A percentile compares a stretch with the other conserved stretches of the same genome.
Evolutionary conservation across 495 filamentous ascomycete species (phyloP).

Genomic region (Annulohypoxylon nitens): DNA sequence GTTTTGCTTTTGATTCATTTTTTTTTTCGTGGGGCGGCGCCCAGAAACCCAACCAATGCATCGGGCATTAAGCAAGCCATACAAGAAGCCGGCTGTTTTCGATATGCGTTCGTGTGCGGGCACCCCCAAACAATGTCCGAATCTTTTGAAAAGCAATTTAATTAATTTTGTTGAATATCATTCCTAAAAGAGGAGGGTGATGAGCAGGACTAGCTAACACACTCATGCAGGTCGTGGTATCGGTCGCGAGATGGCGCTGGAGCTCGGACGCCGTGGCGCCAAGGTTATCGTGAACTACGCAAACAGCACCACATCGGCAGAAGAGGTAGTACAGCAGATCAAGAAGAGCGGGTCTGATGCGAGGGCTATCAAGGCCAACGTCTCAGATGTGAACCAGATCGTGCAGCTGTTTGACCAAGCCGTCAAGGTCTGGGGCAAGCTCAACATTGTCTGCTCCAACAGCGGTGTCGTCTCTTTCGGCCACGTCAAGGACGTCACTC

Average conservation of each 20-base stretch:
- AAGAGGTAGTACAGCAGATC: conserved; percentile 70
- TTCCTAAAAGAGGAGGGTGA: conserved; percentile 14
- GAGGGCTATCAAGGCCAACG: conserved; percentile 80
- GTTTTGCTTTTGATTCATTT: conserved; percentile 50
- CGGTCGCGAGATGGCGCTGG: conserved; percentile 79
- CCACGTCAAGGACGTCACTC: conserved; percentile 75
- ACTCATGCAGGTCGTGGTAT: conserved; percentile 72
- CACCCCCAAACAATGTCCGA: conserved; percentile 40
- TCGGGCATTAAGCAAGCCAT: not conserved
- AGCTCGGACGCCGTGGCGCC: conserved; percentile 78
- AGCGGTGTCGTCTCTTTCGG: conserved; percentile 74
- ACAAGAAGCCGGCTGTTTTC: conserved; percentile 23
- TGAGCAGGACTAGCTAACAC: conserved; percentile 25
- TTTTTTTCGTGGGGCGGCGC: not conserved
- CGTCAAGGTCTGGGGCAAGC: conserved; percentile 73
- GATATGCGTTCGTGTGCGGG: conserved; percentile 17
- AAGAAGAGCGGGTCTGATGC: conserved; percentile 67
- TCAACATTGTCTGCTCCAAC: conserved; percentile 84
- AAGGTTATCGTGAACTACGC: conserved; percentile 85
- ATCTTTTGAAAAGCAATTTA: not conserved
- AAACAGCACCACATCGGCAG: conserved; percentile 70
- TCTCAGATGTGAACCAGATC: conserved; percentile 75
- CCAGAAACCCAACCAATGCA: not conserved
- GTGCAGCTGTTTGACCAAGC: conserved; percentile 65
- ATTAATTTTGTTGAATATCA: not conserved